Evolutionary conservation across 805 yeast species (phyloP).

Genomic region (Candida patagonica): DNA sequence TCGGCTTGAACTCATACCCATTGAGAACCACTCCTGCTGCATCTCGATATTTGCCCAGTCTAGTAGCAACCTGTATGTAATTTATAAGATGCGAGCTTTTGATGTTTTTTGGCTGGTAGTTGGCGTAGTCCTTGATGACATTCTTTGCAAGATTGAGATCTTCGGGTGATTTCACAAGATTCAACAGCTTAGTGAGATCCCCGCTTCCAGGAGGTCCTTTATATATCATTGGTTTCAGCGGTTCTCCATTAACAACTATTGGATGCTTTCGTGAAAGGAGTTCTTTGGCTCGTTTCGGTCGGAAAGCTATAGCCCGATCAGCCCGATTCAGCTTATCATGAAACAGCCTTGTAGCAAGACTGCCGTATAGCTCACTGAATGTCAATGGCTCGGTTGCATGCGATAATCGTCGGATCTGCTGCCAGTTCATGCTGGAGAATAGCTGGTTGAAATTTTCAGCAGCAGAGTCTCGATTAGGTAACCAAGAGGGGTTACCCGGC

Average conservation of each 20-base stretch:
- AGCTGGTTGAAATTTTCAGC: too few species aligned
- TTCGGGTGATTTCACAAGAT: conserved; percentile 13
- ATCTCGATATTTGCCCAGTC: conserved; percentile 15
- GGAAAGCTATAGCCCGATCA: conserved; percentile 18
- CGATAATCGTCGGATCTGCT: too few species aligned
- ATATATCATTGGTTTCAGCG: conserved; percentile 17
- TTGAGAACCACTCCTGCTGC: conserved; percentile 6
- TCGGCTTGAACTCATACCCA: conserved; percentile 3
- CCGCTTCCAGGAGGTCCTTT: conserved; percentile 20
- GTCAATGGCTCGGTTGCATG: background rate
- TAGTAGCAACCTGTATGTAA: conserved; percentile 20
- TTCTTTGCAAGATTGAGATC: conserved; percentile 14
- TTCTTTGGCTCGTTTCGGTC: conserved; percentile 19
- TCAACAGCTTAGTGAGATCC: conserved; percentile 16
- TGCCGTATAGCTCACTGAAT: background rate
- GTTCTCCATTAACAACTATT: conserved; percentile 14
- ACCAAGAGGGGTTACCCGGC: too few species aligned
- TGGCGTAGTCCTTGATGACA: conserved; percentile 15
- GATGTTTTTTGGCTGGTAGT: conserved; percentile 13
- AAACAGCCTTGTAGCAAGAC: conserved; percentile 4
- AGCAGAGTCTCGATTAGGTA: too few species aligned
- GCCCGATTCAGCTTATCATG: conserved; percentile 9
- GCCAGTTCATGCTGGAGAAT: too few species aligned
- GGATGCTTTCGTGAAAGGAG: conserved; percentile 13
- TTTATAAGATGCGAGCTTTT: conserved; percentile 14